These are phyloP conservation scores for Gossypium lobatum DNA, from an alignment of 441 rosid genomes.

Conservation along the genomic window DNA sequence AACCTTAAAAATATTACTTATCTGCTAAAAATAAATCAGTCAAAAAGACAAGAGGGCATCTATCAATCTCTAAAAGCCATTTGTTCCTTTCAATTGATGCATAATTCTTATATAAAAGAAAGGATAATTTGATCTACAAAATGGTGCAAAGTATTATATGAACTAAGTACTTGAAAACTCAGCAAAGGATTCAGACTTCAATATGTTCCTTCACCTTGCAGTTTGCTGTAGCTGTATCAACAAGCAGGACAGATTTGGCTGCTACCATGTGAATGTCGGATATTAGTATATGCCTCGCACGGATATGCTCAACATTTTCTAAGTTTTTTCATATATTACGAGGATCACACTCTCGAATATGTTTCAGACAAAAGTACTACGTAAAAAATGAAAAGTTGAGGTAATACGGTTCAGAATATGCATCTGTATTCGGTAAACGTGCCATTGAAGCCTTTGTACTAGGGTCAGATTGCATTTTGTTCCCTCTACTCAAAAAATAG, in stretches of 20 bases:
- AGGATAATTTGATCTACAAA: background rate
- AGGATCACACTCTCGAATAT: background rate
- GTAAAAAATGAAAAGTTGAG: background rate
- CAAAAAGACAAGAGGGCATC: background rate
- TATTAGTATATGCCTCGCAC: background rate
- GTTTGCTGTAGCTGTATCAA: background rate
- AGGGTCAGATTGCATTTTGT: no score
- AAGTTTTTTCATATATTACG: background rate
- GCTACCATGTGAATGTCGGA: background rate
- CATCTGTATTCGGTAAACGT: background rate
- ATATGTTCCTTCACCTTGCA: constrained; percentile 5
- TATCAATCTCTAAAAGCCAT: background rate
- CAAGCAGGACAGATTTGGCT: background rate
- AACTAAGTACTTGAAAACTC: background rate
- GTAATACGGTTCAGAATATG: background rate
- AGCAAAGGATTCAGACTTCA: constrained; percentile 6
- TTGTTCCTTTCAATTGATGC: background rate
- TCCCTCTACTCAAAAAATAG: no score
- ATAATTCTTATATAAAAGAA: background rate
- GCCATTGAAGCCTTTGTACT: no score
- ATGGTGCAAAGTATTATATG: background rate
- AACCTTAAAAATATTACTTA: background rate
- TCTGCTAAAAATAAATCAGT: background rate
- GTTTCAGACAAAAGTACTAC: background rate
- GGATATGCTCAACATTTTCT: background rate